Evolutionary conservation across 768 basidiomycete genomes (phyloP).

Genomic region (Pleurotus eryngii): DNA sequence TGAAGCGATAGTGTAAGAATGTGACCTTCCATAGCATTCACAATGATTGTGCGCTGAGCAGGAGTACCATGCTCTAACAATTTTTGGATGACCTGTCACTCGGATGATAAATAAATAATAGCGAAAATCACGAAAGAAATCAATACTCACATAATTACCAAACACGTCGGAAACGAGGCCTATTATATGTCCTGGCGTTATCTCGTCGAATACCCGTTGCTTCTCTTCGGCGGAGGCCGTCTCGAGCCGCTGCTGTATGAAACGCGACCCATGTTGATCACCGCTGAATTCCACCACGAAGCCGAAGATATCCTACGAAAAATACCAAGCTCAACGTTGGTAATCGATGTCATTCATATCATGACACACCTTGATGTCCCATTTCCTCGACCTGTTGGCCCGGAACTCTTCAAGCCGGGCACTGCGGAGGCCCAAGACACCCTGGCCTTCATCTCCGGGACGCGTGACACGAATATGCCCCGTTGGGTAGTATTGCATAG

Average conservation of each 20-base stretch:
- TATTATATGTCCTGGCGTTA: constrained; percentile 71
- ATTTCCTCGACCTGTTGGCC: constrained; percentile 70
- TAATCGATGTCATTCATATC: background rate
- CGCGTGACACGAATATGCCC: constrained; percentile 38
- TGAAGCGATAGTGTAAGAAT: constrained; percentile 77
- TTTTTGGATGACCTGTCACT: constrained; percentile 82
- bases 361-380: constrained; percentile 70
- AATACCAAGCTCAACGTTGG: constrained; percentile 2
- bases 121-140: background rate
- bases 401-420: constrained; percentile 83
- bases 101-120: background rate
- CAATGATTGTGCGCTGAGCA: constrained; percentile 68
- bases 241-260: constrained; percentile 89
- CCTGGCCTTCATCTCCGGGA: constrained; percentile 37
- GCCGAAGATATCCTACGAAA: constrained; percentile 74
- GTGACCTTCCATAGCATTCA: constrained; percentile 72
- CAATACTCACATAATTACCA: constrained; percentile 84
- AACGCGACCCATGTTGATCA: constrained; percentile 97
- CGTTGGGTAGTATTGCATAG: constrained; percentile 32
- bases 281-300: constrained; percentile 88
- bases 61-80: constrained; percentile 84
- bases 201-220: constrained; percentile 81
- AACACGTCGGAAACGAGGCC: constrained; percentile 89
- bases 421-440: constrained; percentile 50
- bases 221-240: constrained; percentile 75